A percentile compares a stretch with the other conserved stretches of the same genome.
These are phyloP conservation scores for Boletellus emodensis DNA, from an alignment of 768 basidiomycete genomes.

Conservation along the genomic window DNA sequence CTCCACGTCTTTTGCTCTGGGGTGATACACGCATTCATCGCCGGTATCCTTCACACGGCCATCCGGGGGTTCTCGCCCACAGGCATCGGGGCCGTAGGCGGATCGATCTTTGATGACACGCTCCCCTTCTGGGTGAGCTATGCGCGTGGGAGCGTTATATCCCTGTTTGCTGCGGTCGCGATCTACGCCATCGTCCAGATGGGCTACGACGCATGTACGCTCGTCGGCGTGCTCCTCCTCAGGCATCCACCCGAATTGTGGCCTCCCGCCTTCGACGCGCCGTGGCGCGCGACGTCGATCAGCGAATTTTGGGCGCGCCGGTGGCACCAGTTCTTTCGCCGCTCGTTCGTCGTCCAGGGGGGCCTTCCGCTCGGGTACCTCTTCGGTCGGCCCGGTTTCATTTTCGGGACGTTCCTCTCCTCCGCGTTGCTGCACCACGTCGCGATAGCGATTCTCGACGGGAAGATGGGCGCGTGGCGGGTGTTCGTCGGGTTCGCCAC, in stretches of 20 bases:
- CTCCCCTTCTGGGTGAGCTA: slow-evolving; percentile 24
- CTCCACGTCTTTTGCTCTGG: too few species aligned
- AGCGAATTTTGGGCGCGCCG: slow-evolving; percentile 34
- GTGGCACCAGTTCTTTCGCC: slow-evolving; percentile 39
- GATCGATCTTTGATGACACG: slow-evolving; percentile 22
- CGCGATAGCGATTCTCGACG: slow-evolving; percentile 49
- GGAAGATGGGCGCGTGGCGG: slow-evolving; percentile 38
- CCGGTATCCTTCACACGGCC: slow-evolving; percentile 41
- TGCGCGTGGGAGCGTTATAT: slow-evolving; percentile 40
- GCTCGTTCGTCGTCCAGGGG: slow-evolving; percentile 29
- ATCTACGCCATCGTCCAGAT: slow-evolving; percentile 44
- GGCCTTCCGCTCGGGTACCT: slow-evolving; percentile 14
- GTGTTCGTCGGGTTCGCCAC: slow-evolving; percentile 50
- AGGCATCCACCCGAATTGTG: too few species aligned
- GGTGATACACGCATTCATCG: slow-evolving; percentile 31
- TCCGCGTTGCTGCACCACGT: slow-evolving; percentile 55
- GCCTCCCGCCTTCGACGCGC: slow-evolving; percentile 28
- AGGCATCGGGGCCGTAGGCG: too few species aligned
- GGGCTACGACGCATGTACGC: slow-evolving; percentile 24
- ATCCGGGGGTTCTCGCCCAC: slow-evolving; percentile 45
- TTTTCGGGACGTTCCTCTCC: slow-evolving; percentile 52
- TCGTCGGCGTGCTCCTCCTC: slow-evolving; percentile 24
- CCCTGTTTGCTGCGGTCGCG: slow-evolving; percentile 37
- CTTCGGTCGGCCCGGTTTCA: slow-evolving; percentile 43
- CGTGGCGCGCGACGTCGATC: slow-evolving; percentile 34